Base-by-base conservation (phyloP, 495 filamentous ascomycete genomes). In the Bacidia gigantensis region DNA sequence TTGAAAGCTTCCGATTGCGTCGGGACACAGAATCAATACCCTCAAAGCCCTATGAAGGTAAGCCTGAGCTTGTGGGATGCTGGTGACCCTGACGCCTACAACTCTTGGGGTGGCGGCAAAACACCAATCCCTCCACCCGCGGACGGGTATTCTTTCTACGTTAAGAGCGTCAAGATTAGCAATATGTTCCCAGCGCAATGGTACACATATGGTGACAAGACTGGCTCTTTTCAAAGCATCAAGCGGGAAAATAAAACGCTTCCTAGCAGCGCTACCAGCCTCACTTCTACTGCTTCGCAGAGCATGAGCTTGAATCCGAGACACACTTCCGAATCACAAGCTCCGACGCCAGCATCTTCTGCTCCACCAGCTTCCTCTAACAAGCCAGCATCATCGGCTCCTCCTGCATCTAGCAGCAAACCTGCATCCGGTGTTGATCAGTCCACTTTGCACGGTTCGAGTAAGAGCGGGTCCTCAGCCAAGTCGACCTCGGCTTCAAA, bases 1-100 rank as follows among this genome's bases (percentile, higher is more conserved):
- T 69, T 95, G 38, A 58, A 67, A 0, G 62, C 59, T 29, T 74
- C 75, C 46, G 72, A 71, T 56, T 74, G 75, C 55, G 74, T 84
- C 40, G 77, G 80, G 49, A 74, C 68, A 20, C 84, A 72, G 35
- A 67, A 75, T 52, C 79, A 87, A 63, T 98, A 82, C 69, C 92
- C 92, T 14, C 92, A 97, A 72, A 90, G 87, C 0, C 89, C 89
- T 3, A 87, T 88, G 82, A 75, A 82, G 54, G 67, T 92, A 63
- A 86, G 84, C 66, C 74, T 94, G 52, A 87, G 89, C 50, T 74
- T 79, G 43, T 94, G 89, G 89, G 75, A 79, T 55, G 88, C 84
- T 61, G 88, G 88, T 58, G 87, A 89, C 60, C 62, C 78, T 0
- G 65, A 66, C 54, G 81, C 86, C 57, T 61, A 79, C 1, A 59